Evolutionary conservation across 75 land plant species (phyloP).

Genomic region (Gnetum montanum): DNA sequence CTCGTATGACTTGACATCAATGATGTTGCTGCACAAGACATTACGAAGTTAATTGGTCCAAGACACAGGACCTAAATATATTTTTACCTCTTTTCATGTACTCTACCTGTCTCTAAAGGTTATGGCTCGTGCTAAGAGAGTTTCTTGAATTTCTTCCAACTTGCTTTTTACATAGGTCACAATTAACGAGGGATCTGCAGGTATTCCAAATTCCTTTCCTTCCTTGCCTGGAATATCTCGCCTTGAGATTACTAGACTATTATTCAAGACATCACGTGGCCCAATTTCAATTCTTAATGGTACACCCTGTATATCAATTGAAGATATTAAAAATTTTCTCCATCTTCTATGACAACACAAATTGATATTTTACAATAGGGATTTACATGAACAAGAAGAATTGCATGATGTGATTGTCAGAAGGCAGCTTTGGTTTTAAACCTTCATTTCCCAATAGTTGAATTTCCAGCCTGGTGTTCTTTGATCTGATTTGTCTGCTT

Average conservation of each 20-base stretch:
- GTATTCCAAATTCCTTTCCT: slow-evolving; percentile 80
- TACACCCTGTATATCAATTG: slow-evolving; percentile 52
- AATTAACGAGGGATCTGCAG: slow-evolving; percentile 60
- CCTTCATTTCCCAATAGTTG: slow-evolving; percentile 99
- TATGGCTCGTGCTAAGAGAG: slow-evolving; percentile 59
- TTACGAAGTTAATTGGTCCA: not conserved
- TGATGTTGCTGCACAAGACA: slow-evolving; percentile 65
- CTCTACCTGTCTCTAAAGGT: slow-evolving; percentile 87
- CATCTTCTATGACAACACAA: too few relatives aligned
- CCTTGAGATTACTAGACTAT: slow-evolving; percentile 73
- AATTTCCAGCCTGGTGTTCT: slow-evolving; percentile 98
- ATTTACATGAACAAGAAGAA: too few relatives aligned
- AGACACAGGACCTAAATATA: too few relatives aligned
- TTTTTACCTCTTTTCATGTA: too few relatives aligned
- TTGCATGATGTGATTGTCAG: too few relatives aligned
- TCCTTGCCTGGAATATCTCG: slow-evolving; percentile 92
- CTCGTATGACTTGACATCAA: slow-evolving; percentile 81
- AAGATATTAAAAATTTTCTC: too few relatives aligned
- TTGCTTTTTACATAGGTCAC: slow-evolving; percentile 35
- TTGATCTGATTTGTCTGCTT: slow-evolving; percentile 83
- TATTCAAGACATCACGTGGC: slow-evolving; percentile 78
- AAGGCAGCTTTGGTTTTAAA: too few relatives aligned
- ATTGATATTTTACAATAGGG: too few relatives aligned
- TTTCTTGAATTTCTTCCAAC: slow-evolving; percentile 68
- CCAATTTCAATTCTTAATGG: slow-evolving; percentile 96